Percentiles rank a stretch among this genome's conserved stretches.
phyloP scores from a whole-genome alignment of 2,329 filamentous ascomycete genomes.

The Fusarium sulawesiense region DNA sequence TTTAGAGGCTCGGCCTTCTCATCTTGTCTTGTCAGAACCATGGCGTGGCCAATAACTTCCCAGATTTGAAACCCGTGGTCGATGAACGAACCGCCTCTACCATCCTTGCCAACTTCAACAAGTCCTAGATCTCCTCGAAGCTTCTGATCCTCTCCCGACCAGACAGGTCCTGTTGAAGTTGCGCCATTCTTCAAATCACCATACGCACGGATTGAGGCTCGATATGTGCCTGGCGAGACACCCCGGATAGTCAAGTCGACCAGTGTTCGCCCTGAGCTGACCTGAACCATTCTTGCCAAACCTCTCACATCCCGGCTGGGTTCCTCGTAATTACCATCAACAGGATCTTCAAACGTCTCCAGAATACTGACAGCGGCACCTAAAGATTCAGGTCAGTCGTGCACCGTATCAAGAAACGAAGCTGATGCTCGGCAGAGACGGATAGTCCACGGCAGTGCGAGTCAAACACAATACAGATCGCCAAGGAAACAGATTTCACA shows the following conservation, averaged over 20 bases:
- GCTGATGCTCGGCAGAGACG: neutral
- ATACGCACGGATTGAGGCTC: slow-evolving; percentile 84
- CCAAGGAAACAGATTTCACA: slow-evolving; percentile 50
- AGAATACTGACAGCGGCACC: slow-evolving; percentile 94
- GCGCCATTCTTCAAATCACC: slow-evolving; percentile 89
- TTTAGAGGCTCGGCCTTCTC: slow-evolving; percentile 64
- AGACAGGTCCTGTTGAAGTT: slow-evolving; percentile 84
- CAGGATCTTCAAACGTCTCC: slow-evolving; percentile 78
- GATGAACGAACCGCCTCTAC: slow-evolving; percentile 82
- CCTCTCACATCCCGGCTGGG: slow-evolving; percentile 76
- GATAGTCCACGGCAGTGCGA: neutral
- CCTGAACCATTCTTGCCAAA: slow-evolving; percentile 92
- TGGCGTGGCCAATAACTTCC: slow-evolving; percentile 94
- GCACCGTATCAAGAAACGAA: neutral
- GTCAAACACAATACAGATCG: neutral
- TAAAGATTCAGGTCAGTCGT: slow-evolving; percentile 45
- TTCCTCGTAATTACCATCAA: slow-evolving; percentile 57
- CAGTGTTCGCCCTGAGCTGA: slow-evolving; percentile 80
- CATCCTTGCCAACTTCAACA: slow-evolving; percentile 79
- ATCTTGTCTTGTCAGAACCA: slow-evolving; percentile 80
- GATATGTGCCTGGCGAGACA: slow-evolving; percentile 82
- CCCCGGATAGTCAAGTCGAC: slow-evolving; percentile 90
- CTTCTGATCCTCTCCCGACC: slow-evolving; percentile 68
- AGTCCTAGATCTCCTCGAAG: slow-evolving; percentile 72
- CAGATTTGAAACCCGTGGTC: slow-evolving; percentile 88